These are phyloP conservation scores for Aurantiochytrium sp. DNA, from an alignment of 108 stramenopile genomes.

Conservation along the genomic window DNA sequence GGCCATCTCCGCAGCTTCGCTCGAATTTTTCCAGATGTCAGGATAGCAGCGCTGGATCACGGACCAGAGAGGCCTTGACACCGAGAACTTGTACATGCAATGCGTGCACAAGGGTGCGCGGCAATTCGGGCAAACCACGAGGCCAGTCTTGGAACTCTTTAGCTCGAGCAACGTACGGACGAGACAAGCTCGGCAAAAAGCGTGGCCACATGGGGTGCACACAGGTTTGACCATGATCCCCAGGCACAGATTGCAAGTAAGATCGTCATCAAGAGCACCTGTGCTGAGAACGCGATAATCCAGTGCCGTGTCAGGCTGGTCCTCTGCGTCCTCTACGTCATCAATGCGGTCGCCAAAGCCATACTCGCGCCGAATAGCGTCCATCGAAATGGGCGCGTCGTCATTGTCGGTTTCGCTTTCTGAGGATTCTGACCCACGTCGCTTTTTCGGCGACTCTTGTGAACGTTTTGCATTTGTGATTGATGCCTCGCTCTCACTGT, in stretches of 20 bases:
- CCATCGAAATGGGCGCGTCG: not conserved
- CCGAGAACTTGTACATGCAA: not conserved
- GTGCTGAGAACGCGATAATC: not conserved
- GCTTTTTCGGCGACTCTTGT: too few relatives aligned
- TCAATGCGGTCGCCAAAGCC: not conserved
- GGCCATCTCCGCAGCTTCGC: not conserved
- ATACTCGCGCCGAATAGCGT: not conserved
- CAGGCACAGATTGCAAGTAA: not conserved
- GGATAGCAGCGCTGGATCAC: not conserved
- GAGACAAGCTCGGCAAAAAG: not conserved
- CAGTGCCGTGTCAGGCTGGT: not conserved
- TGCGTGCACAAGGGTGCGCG: not conserved
- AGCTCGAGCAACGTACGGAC: not conserved
- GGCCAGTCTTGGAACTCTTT: not conserved
- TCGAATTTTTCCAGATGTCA: not conserved
- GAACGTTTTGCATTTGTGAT: too few relatives aligned
- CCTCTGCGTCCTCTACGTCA: not conserved
- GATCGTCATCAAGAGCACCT: not conserved
- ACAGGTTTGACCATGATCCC: not conserved
- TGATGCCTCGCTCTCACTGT: too few relatives aligned
- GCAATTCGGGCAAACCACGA: not conserved
- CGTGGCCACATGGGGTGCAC: not conserved
- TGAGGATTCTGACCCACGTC: too few relatives aligned
- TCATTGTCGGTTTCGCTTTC: not conserved
- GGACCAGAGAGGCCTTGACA: not conserved